Percentiles rank a stretch among this genome's conserved stretches.
Evolutionary conservation across 345 rosid genomes (phyloP).

Genomic region (Pugionium cornutum): DNA sequence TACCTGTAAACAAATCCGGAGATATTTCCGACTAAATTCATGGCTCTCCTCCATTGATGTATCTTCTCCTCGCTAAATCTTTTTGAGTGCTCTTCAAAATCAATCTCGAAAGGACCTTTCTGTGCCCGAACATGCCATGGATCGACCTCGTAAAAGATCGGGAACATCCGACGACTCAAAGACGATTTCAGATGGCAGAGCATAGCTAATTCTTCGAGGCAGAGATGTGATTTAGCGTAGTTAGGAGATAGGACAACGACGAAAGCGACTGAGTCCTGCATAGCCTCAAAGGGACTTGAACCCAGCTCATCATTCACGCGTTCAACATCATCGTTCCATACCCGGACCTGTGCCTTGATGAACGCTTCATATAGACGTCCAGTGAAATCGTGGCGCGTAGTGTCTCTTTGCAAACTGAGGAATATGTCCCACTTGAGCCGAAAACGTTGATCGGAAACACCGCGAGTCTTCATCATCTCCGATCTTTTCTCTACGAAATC

Average conservation of each 20-base stretch:
- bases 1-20: constrained; percentile 41
- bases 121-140: constrained; percentile 47
- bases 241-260: constrained; percentile 44
- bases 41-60: constrained; percentile 45
- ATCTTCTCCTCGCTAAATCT: constrained; percentile 37
- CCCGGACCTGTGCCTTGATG: constrained; percentile 34
- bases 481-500: constrained; percentile 14
- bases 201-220: constrained; percentile 56
- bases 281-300: constrained; percentile 44
- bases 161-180: constrained; percentile 39
- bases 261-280: constrained; percentile 51
- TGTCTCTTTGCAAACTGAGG: constrained; percentile 57
- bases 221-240: constrained; percentile 50
- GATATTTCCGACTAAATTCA: constrained; percentile 44
- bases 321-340: constrained; percentile 38
- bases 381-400: constrained; percentile 42
- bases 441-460: constrained; percentile 23
- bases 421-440: constrained; percentile 57
- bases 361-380: constrained; percentile 31
- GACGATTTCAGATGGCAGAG: constrained; percentile 37
- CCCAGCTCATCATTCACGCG: constrained; percentile 43
- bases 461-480: constrained; percentile 22
- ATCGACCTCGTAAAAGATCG: constrained; percentile 50
- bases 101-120: constrained; percentile 42
- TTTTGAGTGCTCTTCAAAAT: constrained; percentile 36